Evolutionary conservation across 345 rosid species (phyloP).

Genomic region (Eucalyptus curtisii): DNA sequence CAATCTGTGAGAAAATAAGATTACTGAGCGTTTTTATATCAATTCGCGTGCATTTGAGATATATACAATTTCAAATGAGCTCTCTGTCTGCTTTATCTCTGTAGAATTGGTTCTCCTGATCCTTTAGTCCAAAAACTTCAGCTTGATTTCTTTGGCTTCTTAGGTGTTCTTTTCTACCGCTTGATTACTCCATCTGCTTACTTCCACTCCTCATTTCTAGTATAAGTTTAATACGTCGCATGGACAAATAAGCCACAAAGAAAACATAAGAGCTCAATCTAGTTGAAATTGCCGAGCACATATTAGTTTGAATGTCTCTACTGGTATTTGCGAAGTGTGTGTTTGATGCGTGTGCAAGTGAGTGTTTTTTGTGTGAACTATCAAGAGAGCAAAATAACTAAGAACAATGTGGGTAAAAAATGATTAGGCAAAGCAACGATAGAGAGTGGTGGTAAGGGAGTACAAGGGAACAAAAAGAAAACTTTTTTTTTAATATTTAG

Average conservation of each 20-base stretch:
- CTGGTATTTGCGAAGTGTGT: too few species aligned
- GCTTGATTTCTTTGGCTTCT: background rate
- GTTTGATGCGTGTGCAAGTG: too few species aligned
- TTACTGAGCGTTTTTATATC: background rate
- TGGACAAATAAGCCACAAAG: background rate
- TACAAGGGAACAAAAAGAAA: too few species aligned
- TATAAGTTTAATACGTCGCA: background rate
- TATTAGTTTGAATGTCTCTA: background rate
- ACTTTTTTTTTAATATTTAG: too few species aligned
- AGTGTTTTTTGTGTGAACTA: too few species aligned
- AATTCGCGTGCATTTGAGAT: background rate
- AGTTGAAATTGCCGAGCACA: background rate
- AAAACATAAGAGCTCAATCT: background rate
- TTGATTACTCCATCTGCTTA: background rate
- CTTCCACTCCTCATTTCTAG: background rate
- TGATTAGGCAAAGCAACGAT: too few species aligned
- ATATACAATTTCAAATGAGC: background rate
- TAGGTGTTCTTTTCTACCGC: background rate
- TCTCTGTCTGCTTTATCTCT: background rate
- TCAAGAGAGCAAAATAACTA: too few species aligned
- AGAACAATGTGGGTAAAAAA: rapidly evolving
- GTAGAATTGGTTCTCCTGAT: background rate
- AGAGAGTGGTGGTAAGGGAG: too few species aligned
- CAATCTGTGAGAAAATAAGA: background rate
- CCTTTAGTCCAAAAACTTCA: background rate